Percentiles rank a stretch among this genome's conserved stretches.
These are phyloP conservation scores for Eremochloa ophiuroides DNA, from an alignment of 176 grass and related monocot species.

Conservation along the genomic window DNA sequence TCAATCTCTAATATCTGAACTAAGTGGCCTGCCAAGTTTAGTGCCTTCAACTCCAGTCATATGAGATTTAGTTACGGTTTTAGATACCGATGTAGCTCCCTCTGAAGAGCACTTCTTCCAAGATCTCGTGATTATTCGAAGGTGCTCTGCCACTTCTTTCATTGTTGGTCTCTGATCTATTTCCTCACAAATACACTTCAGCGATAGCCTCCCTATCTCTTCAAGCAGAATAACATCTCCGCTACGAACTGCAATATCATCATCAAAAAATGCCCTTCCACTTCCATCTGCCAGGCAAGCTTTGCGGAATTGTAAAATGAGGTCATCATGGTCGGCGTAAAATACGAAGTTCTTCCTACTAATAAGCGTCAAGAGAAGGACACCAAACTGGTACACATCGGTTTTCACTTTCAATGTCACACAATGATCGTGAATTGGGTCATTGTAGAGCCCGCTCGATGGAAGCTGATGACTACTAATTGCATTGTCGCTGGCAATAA, in stretches of 20 bases:
- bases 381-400: not conserved
- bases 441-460: not conserved
- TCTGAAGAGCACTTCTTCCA: not conserved
- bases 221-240: not conserved
- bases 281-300: not conserved
- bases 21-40: not conserved
- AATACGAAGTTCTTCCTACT: not conserved
- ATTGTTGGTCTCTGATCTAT: not conserved
- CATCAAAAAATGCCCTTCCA: not conserved
- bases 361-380: constrained; percentile 10
- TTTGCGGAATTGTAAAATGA: not conserved
- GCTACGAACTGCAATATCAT: not conserved
- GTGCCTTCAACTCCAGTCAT: not conserved
- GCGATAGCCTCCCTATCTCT: not conserved
- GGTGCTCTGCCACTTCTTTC: not conserved
- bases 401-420: not conserved
- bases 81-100: not conserved
- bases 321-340: not conserved
- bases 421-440: not conserved
- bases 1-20: not conserved
- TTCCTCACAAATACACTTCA: not conserved
- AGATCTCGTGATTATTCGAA: not conserved
- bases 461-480: not conserved
- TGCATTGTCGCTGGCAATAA: not conserved
- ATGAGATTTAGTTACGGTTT: not conserved